Evolutionary conservation across 1,139 yeast species (phyloP).

Genomic region (Yamadazyma dendronema): DNA sequence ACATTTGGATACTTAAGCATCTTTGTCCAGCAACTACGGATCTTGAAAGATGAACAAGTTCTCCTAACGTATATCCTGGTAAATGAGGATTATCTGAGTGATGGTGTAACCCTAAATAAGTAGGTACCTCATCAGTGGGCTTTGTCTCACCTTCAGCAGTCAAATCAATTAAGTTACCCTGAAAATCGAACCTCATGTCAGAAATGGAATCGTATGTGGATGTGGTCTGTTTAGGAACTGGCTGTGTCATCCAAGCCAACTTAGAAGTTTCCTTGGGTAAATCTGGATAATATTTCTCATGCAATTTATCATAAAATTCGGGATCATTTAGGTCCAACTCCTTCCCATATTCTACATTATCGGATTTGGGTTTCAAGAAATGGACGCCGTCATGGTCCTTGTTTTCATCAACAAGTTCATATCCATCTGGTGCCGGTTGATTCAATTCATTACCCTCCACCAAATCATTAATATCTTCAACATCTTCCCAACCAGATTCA

Average conservation of each 20-base stretch:
- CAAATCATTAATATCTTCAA: constrained; percentile 34
- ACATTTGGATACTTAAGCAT: constrained; percentile 77
- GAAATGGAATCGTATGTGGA: constrained; percentile 60
- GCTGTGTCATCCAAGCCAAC: constrained; percentile 85
- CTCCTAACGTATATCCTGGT: constrained; percentile 89
- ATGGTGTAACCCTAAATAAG: constrained; percentile 79
- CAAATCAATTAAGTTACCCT: constrained; percentile 66
- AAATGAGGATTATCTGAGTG: constrained; percentile 86
- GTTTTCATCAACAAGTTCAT: constrained; percentile 35
- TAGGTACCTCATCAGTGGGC: constrained; percentile 36
- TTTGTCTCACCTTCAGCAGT: constrained; percentile 37
- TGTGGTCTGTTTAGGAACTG: constrained; percentile 45
- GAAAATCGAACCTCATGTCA: constrained; percentile 83
- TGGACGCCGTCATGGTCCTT: constrained; percentile 43
- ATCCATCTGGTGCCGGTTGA: constrained; percentile 41
- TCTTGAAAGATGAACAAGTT: constrained; percentile 74
- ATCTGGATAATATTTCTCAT: constrained; percentile 85
- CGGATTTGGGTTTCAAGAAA: constrained; percentile 53
- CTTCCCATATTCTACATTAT: constrained; percentile 16
- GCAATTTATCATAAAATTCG: constrained; percentile 72
- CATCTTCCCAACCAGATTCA: constrained; percentile 45
- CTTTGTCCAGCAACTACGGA: constrained; percentile 85
- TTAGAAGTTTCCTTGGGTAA: constrained; percentile 80
- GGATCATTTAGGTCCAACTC: constrained; percentile 69
- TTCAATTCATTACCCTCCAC: constrained; percentile 19